Evolutionary conservation across 2,329 filamentous ascomycete species (phyloP).

Genomic region (Botryotinia convoluta): DNA sequence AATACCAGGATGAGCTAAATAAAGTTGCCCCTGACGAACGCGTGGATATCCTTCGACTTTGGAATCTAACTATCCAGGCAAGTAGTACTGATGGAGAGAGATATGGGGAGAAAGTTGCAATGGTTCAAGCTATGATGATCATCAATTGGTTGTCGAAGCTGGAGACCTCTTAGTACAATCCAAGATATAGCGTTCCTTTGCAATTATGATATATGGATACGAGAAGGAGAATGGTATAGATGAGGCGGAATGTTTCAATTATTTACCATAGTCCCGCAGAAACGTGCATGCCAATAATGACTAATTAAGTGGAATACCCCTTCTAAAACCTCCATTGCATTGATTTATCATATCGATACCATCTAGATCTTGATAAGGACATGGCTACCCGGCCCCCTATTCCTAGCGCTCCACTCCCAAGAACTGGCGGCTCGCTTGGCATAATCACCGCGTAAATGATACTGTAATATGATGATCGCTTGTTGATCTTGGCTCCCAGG

Average conservation of each 20-base stretch:
- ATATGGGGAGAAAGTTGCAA: constrained; percentile 42
- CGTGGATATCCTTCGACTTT: constrained; percentile 44
- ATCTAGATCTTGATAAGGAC: not conserved
- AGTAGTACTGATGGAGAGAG: constrained; percentile 41
- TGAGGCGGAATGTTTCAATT: not conserved
- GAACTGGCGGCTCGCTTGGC: not conserved
- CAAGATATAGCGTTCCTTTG: no score
- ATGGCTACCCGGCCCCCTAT: not conserved
- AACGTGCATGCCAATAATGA: not conserved
- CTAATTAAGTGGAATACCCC: not conserved
- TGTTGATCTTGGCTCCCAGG: not conserved
- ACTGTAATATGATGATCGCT: not conserved
- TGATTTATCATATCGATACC: not conserved
- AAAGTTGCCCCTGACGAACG: constrained; percentile 38
- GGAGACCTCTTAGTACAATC: constrained; percentile 30
- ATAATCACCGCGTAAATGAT: not conserved
- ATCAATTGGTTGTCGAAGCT: constrained; percentile 40
- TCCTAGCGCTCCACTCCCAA: not conserved
- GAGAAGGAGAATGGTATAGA: not conserved
- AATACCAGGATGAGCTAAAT: constrained; percentile 40
- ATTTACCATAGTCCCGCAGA: not conserved
- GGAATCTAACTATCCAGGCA: constrained; percentile 45
- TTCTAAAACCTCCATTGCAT: not conserved
- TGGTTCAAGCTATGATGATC: constrained; percentile 43
- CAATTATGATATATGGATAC: no score